These are phyloP conservation scores for Panicum miliaceum DNA, from an alignment of 176 grass and related monocot genomes.

Conservation along the genomic window DNA sequence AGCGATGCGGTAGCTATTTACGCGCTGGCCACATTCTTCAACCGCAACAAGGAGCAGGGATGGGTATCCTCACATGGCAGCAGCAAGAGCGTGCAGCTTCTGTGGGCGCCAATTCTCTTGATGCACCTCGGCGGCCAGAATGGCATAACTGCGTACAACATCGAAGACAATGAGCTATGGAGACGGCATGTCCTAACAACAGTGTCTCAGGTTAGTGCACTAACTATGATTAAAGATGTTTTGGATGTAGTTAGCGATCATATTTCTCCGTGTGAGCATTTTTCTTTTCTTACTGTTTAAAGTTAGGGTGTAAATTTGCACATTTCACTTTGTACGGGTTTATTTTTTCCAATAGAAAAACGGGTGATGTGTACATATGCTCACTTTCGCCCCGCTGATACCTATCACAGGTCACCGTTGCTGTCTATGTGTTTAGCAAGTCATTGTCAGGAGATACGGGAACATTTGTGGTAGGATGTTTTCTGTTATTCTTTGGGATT, in stretches of 20 bases:
- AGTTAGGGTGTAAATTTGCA: too few relatives aligned
- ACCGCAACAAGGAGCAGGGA: background rate
- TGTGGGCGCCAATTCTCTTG: slow-evolving; percentile 24
- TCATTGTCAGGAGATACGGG: background rate
- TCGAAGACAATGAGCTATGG: slow-evolving; percentile 35
- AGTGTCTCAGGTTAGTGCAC: background rate
- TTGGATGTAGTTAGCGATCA: too few relatives aligned
- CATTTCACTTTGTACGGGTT: too few relatives aligned
- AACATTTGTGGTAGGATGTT: background rate
- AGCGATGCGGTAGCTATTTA: background rate
- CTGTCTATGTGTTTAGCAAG: background rate
- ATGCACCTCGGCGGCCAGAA: background rate
- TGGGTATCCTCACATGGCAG: background rate
- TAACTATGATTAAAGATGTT: too few relatives aligned
- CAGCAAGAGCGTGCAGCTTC: fast-evolving
- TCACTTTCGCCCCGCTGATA: too few relatives aligned
- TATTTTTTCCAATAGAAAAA: too few relatives aligned
- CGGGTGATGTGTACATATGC: too few relatives aligned
- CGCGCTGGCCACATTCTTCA: slow-evolving; percentile 23
- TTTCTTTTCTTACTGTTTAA: too few relatives aligned
- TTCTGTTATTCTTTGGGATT: background rate
- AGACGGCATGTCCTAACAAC: background rate
- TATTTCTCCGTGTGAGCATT: too few relatives aligned
- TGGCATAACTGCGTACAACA: background rate
- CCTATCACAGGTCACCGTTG: background rate